A percentile compares a stretch with the other conserved stretches of the same genome.
Evolutionary conservation across 2,329 filamentous ascomycete genomes (phyloP).

Genomic region (Botryotinia convoluta): DNA sequence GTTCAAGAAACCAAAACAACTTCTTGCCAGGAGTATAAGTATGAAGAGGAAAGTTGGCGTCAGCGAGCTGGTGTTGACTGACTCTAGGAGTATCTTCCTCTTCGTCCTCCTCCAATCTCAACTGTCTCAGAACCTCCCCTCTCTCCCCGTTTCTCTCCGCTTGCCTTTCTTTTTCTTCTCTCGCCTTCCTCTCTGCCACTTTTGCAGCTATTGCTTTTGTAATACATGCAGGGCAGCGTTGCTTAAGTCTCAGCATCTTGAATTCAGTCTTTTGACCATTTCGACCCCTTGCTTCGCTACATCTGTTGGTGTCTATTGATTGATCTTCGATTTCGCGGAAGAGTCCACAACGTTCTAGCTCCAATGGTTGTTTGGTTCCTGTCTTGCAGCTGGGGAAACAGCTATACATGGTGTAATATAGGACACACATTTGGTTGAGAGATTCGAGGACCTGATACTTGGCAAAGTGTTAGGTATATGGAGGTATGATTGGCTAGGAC

Average conservation of each 20-base stretch:
- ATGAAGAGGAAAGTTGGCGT: background rate
- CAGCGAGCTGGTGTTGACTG: background rate
- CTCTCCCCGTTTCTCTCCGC: background rate
- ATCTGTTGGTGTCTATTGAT: background rate
- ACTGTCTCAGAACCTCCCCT: background rate
- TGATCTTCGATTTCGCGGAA: background rate
- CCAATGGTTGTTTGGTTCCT: background rate
- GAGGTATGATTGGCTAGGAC: background rate
- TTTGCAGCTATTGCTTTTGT: background rate
- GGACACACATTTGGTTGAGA: background rate
- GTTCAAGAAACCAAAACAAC: conserved; percentile 40
- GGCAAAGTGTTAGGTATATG: background rate
- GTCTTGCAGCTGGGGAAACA: background rate
- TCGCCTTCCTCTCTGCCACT: background rate
- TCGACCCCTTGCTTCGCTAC: background rate
- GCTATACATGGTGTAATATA: background rate
- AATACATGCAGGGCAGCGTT: background rate
- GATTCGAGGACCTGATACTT: background rate
- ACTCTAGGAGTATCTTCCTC: background rate
- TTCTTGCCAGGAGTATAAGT: conserved; percentile 36
- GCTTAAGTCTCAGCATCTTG: background rate
- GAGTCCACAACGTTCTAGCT: background rate
- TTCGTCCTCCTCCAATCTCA: conserved; percentile 3
- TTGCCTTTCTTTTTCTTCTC: background rate
- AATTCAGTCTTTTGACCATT: background rate